A percentile compares a stretch with the other conserved stretches of the same genome.
These are phyloP conservation scores for Dichotomocladium elegans DNA, from an alignment of 371 early-diverging fungal species.

Conservation along the genomic window DNA sequence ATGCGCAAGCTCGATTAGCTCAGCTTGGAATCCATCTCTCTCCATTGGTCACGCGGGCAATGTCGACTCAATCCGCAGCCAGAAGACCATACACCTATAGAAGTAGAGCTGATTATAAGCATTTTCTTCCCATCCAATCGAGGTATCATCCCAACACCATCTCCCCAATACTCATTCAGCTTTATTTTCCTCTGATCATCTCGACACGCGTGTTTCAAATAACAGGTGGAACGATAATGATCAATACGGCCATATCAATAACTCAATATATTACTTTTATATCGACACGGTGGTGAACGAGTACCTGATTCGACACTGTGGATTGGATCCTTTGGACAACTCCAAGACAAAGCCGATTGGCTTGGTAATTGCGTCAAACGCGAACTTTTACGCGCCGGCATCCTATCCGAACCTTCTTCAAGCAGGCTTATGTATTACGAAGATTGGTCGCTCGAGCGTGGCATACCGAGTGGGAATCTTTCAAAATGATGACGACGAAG, in stretches of 20 bases:
- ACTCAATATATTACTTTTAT: conserved; percentile 55
- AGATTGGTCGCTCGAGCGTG: conserved; percentile 53
- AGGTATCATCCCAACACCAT: conserved; percentile 16
- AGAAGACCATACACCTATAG: conserved; percentile 14
- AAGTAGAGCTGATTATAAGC: conserved; percentile 29
- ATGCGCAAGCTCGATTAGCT: too few relatives aligned
- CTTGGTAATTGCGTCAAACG: conserved; percentile 51
- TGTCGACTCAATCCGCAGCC: neutral
- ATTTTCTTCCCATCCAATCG: conserved; percentile 42
- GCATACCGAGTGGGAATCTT: conserved; percentile 62
- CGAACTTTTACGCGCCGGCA: conserved; percentile 44
- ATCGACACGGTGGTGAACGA: conserved; percentile 61
- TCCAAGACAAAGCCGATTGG: conserved; percentile 44
- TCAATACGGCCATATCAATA: conserved; percentile 64
- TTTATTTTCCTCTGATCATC: neutral
- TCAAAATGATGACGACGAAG: conserved; percentile 30
- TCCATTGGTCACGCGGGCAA: neutral
- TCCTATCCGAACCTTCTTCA: conserved; percentile 53
- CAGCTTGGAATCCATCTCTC: too few relatives aligned
- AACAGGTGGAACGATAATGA: conserved; percentile 59
- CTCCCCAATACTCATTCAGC: neutral
- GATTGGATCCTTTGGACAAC: conserved; percentile 32
- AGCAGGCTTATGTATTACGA: conserved; percentile 52
- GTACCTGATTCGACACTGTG: conserved; percentile 49
- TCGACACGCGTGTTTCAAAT: too few relatives aligned